Evolutionary conservation across 306 rosid species (phyloP).

Genomic region (Styphnolobium japonicum): DNA sequence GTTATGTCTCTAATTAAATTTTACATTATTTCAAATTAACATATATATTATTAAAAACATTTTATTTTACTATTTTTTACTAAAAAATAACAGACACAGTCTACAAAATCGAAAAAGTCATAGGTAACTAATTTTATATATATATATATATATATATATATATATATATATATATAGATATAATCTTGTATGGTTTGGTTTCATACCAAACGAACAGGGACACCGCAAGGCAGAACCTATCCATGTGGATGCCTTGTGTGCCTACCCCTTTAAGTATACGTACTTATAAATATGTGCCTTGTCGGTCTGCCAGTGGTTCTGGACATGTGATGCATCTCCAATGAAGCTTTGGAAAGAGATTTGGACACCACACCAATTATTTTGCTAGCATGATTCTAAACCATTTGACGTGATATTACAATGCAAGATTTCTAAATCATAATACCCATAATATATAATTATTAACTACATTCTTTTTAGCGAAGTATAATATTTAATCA

Average conservation of each 20-base stretch:
- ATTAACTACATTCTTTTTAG: neutral
- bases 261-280: neutral
- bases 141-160: too few relatives aligned
- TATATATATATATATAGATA: too few relatives aligned
- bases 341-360: neutral
- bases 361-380: conserved; percentile 5
- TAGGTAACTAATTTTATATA: too few relatives aligned
- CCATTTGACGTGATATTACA: conserved; percentile 1
- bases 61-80: too few relatives aligned
- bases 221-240: neutral
- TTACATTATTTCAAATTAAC: too few relatives aligned
- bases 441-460: neutral
- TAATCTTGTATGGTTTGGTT: neutral
- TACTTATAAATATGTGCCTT: neutral
- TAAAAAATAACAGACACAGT: too few relatives aligned
- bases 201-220: neutral
- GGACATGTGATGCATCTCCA: neutral
- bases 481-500: neutral
- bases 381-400: conserved; percentile 14
- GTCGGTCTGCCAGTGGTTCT: conserved; percentile 1
- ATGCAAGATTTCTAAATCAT: neutral
- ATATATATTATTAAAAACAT: too few relatives aligned
- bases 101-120: too few relatives aligned
- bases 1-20: too few relatives aligned
- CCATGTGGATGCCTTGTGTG: neutral